phyloP scores from a whole-genome alignment of 495 filamentous ascomycete genomes.

The Hypoxylon rickii region DNA sequence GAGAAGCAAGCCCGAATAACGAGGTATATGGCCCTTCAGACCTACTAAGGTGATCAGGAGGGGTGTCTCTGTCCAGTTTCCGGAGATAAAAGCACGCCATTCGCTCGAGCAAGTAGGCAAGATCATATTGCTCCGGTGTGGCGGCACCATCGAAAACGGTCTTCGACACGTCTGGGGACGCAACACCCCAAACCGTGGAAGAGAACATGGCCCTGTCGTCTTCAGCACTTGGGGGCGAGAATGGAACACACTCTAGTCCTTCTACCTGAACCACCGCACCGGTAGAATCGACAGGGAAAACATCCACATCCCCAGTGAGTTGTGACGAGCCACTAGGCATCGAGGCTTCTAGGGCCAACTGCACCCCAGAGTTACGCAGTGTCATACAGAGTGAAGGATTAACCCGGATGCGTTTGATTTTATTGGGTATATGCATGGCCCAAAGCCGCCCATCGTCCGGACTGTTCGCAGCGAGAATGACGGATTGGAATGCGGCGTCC shows the following conservation, averaged over 20 bases:
- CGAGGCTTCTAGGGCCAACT: not conserved
- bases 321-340: not conserved
- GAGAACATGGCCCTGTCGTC: conserved; percentile 19
- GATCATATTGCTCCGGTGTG: conserved; percentile 11
- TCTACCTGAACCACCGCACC: conserved; percentile 38
- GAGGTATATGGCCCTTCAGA: not conserved
- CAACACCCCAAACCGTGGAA: conserved; percentile 3
- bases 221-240: not conserved
- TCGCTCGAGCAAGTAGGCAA: conserved; percentile 28
- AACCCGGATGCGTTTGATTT: conserved; percentile 20
- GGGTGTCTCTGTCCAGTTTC: conserved; percentile 3
- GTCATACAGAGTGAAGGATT: conserved; percentile 7
- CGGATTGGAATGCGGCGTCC: conserved; percentile 37
- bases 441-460: conserved; percentile 33
- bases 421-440: conserved; percentile 30
- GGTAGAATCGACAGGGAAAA: conserved; percentile 18
- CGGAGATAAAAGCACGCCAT: conserved; percentile 37
- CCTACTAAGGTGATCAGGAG: not conserved
- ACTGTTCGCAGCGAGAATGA: conserved; percentile 27
- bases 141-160: not conserved
- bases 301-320: conserved; percentile 21
- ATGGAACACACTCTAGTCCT: conserved; percentile 23
- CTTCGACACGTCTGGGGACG: conserved; percentile 1
- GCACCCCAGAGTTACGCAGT: not conserved
- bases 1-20: not conserved